These are phyloP conservation scores for Endothia cerciana DNA, from an alignment of 2,329 filamentous ascomycete species.

Conservation along the genomic window DNA sequence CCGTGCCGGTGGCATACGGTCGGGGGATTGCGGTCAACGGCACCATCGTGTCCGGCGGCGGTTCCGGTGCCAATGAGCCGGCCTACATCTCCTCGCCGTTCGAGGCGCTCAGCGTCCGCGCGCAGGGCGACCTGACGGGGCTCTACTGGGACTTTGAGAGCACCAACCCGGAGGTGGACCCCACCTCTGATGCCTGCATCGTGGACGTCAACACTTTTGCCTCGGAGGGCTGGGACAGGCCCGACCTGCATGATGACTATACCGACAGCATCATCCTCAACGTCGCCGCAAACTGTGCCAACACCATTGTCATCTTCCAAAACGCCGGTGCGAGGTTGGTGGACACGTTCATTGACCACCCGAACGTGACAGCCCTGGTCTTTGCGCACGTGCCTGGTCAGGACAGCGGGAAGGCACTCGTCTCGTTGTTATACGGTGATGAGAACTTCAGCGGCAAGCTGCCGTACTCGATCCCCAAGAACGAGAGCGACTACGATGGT, in stretches of 20 bases:
- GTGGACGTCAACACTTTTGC: slow-evolving; percentile 69
- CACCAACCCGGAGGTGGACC: slow-evolving; percentile 49
- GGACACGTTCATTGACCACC: slow-evolving; percentile 63
- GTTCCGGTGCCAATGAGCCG: slow-evolving; percentile 48
- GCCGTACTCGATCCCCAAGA: slow-evolving; percentile 62
- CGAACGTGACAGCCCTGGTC: slow-evolving; percentile 65
- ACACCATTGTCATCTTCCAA: slow-evolving; percentile 68
- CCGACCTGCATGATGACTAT: slow-evolving; percentile 67
- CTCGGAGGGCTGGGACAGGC: slow-evolving; percentile 70
- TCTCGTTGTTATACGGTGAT: slow-evolving; percentile 60
- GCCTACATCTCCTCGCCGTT: slow-evolving; percentile 54
- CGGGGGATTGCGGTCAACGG: slow-evolving; percentile 46
- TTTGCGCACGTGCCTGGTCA: slow-evolving; percentile 68
- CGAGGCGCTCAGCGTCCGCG: slow-evolving; percentile 53
- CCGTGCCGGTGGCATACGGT: background rate
- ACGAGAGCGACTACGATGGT: slow-evolving; percentile 57
- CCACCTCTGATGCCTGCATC: slow-evolving; percentile 64
- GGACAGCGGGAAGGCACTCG: slow-evolving; percentile 59
- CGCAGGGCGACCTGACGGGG: slow-evolving; percentile 54
- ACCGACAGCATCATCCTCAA: slow-evolving; percentile 60
- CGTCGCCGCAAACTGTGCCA: slow-evolving; percentile 62
- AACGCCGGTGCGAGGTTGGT: slow-evolving; percentile 64
- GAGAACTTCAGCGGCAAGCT: slow-evolving; percentile 60
- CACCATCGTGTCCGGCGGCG: slow-evolving; percentile 49
- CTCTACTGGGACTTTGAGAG: slow-evolving; percentile 59